Conservation (phyloP, 768 basidiomycete genomes). For the Tylopilus sp. region DNA sequence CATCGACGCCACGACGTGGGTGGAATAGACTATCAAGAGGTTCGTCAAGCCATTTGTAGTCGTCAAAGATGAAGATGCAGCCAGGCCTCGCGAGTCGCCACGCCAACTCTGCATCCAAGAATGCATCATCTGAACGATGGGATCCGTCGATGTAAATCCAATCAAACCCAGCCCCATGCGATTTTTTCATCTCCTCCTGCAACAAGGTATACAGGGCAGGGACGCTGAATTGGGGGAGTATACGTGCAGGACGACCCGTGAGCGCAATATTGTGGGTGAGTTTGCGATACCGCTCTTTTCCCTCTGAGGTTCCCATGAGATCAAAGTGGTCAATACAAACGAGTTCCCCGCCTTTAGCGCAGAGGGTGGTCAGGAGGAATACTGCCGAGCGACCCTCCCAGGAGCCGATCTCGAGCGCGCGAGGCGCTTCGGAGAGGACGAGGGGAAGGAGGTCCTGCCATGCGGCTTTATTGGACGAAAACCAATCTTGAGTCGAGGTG, state of each 20-base stretch:
- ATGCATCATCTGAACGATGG: slow-evolving; percentile 56
- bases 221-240: slow-evolving; percentile 51
- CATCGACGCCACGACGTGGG: slow-evolving; percentile 54
- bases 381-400: slow-evolving; percentile 65
- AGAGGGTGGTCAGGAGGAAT: slow-evolving; percentile 48
- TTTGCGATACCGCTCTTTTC: slow-evolving; percentile 41
- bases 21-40: slow-evolving; percentile 48
- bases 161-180: slow-evolving; percentile 43
- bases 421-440: slow-evolving; percentile 37
- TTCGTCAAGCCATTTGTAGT: slow-evolving; percentile 52
- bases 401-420: slow-evolving; percentile 55
- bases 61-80: slow-evolving; percentile 54
- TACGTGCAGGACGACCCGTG: slow-evolving; percentile 43
- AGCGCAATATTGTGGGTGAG: slow-evolving; percentile 46
- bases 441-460: slow-evolving; percentile 44
- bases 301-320: slow-evolving; percentile 45
- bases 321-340: slow-evolving; percentile 62
- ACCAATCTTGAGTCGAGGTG: slow-evolving; percentile 56
- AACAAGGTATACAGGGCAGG: slow-evolving; percentile 48
- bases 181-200: slow-evolving; percentile 39
- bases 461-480: slow-evolving; percentile 40
- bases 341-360: slow-evolving; percentile 41
- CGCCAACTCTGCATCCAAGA: slow-evolving; percentile 57
- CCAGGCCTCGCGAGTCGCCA: slow-evolving; percentile 53
- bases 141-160: slow-evolving; percentile 63